phyloP scores from a whole-genome alignment of 208 protist genomes.

The Trypanosoma vivax region DNA sequence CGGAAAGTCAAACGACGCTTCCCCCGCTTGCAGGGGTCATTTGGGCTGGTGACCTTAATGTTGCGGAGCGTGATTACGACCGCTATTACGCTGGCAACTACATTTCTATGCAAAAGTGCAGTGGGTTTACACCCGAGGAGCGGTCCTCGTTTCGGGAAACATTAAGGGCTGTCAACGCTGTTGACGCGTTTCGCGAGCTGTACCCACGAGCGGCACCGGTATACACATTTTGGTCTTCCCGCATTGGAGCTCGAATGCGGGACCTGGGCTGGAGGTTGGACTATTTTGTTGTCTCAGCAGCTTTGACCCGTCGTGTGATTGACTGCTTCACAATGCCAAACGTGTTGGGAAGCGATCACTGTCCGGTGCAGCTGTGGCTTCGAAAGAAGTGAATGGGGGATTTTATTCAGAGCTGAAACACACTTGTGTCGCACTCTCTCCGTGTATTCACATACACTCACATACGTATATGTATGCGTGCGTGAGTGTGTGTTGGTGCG shows the following conservation, averaged over 20 bases:
- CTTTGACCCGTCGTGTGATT: constrained; percentile 50
- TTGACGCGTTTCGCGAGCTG: constrained; percentile 86
- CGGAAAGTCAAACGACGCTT: background rate
- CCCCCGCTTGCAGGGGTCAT: constrained; percentile 53
- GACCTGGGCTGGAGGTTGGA: constrained; percentile 90
- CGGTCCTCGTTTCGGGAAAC: constrained; percentile 70
- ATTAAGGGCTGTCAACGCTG: constrained; percentile 29
- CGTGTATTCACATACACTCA: no score
- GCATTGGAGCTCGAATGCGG: constrained; percentile 47
- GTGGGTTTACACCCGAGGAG: constrained; percentile 91
- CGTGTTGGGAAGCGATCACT: constrained; percentile 84
- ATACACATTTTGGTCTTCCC: constrained; percentile 88
- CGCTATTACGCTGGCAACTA: constrained; percentile 81
- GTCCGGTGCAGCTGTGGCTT: constrained; percentile 82
- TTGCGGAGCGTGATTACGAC: constrained; percentile 91
- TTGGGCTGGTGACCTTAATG: constrained; percentile 92
- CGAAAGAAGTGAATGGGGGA: no score
- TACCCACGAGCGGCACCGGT: constrained; percentile 65
- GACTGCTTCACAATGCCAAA: constrained; percentile 81
- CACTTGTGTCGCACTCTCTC: no score
- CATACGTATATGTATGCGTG: constrained; percentile 3
- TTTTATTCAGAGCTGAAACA: no score
- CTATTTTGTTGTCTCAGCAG: constrained; percentile 87
- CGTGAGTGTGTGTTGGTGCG: background rate
- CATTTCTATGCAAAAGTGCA: constrained; percentile 86